These are phyloP conservation scores for Leccinum fuscescens DNA, from an alignment of 1,284 basidiomycete species.

Conservation along the genomic window DNA sequence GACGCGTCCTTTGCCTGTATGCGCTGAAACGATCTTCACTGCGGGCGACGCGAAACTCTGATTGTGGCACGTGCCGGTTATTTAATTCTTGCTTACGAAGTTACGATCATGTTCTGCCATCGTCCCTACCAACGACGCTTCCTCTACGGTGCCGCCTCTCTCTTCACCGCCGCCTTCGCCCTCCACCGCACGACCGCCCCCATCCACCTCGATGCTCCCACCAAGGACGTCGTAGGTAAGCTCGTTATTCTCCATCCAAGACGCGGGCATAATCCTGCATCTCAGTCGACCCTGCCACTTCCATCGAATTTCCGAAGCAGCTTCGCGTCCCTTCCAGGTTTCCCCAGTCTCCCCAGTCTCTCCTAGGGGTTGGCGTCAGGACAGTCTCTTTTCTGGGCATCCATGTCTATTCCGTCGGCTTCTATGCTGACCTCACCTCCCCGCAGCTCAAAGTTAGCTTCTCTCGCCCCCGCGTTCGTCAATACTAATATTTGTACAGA, in stretches of 20 bases:
- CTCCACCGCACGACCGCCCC: slow-evolving; percentile 22
- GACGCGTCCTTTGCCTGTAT: slow-evolving; percentile 31
- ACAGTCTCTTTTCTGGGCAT: slow-evolving; percentile 83
- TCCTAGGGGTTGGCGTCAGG: slow-evolving; percentile 81
- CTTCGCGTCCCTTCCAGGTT: slow-evolving; percentile 61
- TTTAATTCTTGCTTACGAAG: neutral
- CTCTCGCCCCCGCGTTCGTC: neutral
- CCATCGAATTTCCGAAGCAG: slow-evolving; percentile 66
- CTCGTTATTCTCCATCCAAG: neutral
- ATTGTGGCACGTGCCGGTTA: slow-evolving; percentile 19
- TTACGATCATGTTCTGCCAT: slow-evolving; percentile 18
- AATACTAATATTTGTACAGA: slow-evolving; percentile 26
- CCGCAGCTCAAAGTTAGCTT: slow-evolving; percentile 55
- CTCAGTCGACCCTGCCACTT: slow-evolving; percentile 65
- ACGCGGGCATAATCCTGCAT: neutral
- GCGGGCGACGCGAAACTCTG: neutral
- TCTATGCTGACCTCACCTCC: slow-evolving; percentile 76
- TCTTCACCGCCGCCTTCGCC: slow-evolving; percentile 33
- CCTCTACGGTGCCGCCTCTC: slow-evolving; percentile 33
- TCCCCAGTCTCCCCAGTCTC: slow-evolving; percentile 56
- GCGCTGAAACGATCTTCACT: neutral
- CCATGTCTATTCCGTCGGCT: slow-evolving; percentile 82
- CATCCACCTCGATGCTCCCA: slow-evolving; percentile 41
- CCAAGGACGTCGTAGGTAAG: slow-evolving; percentile 26
- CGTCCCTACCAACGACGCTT: slow-evolving; percentile 8